Percentiles rank a stretch among this genome's conserved stretches.
phyloP scores from a whole-genome alignment of 2,329 filamentous ascomycete genomes.

The Chalaropsis ovoidea region DNA sequence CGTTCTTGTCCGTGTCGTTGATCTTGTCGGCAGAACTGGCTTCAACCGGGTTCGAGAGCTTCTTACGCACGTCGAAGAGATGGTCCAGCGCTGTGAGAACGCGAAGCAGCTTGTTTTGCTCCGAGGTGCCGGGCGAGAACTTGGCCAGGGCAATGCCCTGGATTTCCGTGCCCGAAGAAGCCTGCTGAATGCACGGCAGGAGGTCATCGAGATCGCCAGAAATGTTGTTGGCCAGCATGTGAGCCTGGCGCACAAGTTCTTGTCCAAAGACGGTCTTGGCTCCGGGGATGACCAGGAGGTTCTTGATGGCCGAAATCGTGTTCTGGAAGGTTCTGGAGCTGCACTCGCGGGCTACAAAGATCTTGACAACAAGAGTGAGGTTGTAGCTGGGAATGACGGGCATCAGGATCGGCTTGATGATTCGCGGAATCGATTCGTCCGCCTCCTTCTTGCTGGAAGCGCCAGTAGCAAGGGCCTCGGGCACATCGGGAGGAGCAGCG shows the following conservation, averaged over 20 bases:
- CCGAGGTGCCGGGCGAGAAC: constrained; percentile 90
- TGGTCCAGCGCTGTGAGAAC: constrained; percentile 92
- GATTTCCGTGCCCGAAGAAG: constrained; percentile 82
- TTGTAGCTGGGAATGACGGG: constrained; percentile 83
- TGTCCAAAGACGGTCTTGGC: constrained; percentile 87
- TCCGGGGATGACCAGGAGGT: constrained; percentile 82
- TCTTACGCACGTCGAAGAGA: constrained; percentile 75
- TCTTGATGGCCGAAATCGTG: constrained; percentile 96
- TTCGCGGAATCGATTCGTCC: constrained; percentile 37
- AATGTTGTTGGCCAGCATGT: constrained; percentile 73
- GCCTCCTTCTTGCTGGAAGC: constrained; percentile 34
- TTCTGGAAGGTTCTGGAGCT: constrained; percentile 97
- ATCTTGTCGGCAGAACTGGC: constrained; percentile 57
- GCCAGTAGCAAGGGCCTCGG: constrained; percentile 27
- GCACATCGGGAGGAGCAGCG: constrained; percentile 28
- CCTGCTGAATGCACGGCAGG: constrained; percentile 73
- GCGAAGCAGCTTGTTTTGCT: constrained; percentile 89
- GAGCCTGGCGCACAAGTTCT: constrained; percentile 80
- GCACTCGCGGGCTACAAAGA: constrained; percentile 90
- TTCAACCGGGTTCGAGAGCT: constrained; percentile 39
- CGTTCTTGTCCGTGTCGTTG: constrained; percentile 63
- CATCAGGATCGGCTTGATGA: constrained; percentile 56
- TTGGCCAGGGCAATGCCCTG: constrained; percentile 89
- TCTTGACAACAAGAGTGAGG: constrained; percentile 86
- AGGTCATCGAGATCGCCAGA: constrained; percentile 75